These are phyloP conservation scores for Corymbia calophylla DNA, from an alignment of 441 rosid species.

Conservation along the genomic window DNA sequence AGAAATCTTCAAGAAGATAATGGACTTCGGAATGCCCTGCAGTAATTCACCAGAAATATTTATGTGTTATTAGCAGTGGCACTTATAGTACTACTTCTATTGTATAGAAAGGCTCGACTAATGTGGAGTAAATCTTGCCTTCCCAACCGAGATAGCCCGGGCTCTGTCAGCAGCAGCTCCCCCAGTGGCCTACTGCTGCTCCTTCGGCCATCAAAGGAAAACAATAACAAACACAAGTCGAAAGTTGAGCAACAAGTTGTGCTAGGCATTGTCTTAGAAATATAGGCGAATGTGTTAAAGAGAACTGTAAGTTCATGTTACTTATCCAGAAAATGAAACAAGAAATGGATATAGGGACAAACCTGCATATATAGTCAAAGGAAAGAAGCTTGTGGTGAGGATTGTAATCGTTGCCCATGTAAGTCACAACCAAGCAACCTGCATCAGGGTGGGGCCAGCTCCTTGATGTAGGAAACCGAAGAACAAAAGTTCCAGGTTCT, in stretches of 20 bases:
- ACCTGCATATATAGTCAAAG: slow-evolving; percentile 49
- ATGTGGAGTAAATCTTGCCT: slow-evolving; percentile 23
- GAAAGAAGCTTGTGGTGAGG: slow-evolving; percentile 58
- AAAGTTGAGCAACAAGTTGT: neutral
- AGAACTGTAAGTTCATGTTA: neutral
- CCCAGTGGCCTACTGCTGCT: slow-evolving; percentile 43
- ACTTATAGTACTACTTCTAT: neutral
- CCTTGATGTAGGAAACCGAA: slow-evolving; percentile 81
- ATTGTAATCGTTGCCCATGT: slow-evolving; percentile 50
- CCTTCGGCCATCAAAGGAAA: slow-evolving; percentile 25
- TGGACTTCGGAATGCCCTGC: neutral
- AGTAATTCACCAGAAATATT: neutral
- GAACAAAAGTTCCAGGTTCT: slow-evolving; percentile 79
- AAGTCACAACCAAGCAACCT: slow-evolving; percentile 72
- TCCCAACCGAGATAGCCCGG: slow-evolving; percentile 65
- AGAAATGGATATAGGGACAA: neutral
- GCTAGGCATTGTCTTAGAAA: neutral
- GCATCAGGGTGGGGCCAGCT: slow-evolving; percentile 99
- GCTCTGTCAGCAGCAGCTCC: slow-evolving; percentile 77
- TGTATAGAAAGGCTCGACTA: neutral
- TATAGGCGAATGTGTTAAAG: neutral
- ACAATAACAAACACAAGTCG: neutral
- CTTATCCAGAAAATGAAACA: neutral
- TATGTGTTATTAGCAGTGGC: neutral
- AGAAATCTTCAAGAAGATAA: neutral